Percentiles rank a stretch among this genome's conserved stretches.
phyloP scores from a whole-genome alignment of 495 filamentous ascomycete genomes.

The Podospora anserina region DNA sequence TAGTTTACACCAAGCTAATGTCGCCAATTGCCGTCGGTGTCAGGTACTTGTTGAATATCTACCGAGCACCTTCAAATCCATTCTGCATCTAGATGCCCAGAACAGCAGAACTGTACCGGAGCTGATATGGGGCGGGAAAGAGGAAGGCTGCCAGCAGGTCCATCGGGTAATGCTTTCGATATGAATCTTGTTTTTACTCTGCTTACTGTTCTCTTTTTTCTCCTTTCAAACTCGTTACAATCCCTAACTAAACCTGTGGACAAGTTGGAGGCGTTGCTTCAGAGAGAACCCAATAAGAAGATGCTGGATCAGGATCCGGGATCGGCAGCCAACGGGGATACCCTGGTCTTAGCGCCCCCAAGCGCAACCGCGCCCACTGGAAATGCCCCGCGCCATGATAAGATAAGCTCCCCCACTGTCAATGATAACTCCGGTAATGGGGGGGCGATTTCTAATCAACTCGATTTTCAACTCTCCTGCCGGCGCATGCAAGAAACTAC shows the following conservation, averaged over 20 bases:
- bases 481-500: neutral
- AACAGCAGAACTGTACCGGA: neutral
- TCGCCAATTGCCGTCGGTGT: conserved; percentile 14
- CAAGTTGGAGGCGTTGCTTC: neutral
- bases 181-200: neutral
- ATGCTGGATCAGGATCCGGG: conserved; percentile 12
- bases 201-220: neutral
- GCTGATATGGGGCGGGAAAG: neutral
- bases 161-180: neutral
- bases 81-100: neutral
- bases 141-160: neutral
- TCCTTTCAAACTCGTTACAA: too few relatives aligned
- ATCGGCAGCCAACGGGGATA: conserved; percentile 4
- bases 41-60: conserved; percentile 5
- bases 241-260: neutral
- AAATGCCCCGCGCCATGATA: conserved; percentile 15
- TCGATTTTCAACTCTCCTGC: conserved; percentile 4
- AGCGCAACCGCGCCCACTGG: conserved; percentile 13
- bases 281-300: too few relatives aligned
- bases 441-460: neutral
- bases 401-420: conserved; percentile 18
- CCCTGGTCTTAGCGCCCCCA: conserved; percentile 10
- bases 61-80: neutral
- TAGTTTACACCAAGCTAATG: conserved; percentile 18
- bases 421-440: neutral